Evolutionary conservation across 2,329 filamentous ascomycete species (phyloP), one percentile per base, ranked within the genome.

Genomic region (Thelonectria blattea): DNA sequence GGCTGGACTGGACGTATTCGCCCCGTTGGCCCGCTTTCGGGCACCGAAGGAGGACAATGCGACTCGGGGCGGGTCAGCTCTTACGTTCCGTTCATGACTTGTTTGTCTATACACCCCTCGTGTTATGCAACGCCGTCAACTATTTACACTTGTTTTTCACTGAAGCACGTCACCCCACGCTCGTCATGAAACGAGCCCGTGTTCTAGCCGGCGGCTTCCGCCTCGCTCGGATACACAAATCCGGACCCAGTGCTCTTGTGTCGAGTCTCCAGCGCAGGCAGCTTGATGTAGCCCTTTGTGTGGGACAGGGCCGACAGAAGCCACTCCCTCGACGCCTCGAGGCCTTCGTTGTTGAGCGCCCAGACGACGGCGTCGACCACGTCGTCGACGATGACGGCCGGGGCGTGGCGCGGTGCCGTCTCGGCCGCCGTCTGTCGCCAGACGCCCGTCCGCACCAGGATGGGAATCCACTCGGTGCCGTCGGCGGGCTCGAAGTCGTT

Each of bases 391-490:
- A 92, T 87, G 24, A 83, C 83, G 51, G 81, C 83, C 8, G 91
- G 91, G 67, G 78, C 79, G 73, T 86, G 83, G 18, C 81, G 81
- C 14, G 91, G 90, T 64, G 75, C 73, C 15, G 71, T 76, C 42
- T 79, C 73, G 45, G 74, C 74, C 22, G 71, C 66, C 18, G 75
- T 79, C 64, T 75, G 65, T 51, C 71, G 65, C 77, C 90, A 96
- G 1, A 97, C 92, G 0, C 93, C 93, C 9, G 91, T 96, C 67
- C 87, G 83, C 27, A 96, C 90, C 60, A 97, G 78, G 17, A 96
- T 84, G 45, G 90, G 90, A 42, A 83, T 79, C 93, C 93, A 97
- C 60, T 87, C 80, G n/a, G 87, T 91, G 9, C 88, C 89, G 58
- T 83, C 77, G 4, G 83, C 79, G 63, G 89, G 91, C 46, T 79